Conservation (phyloP, 192 early-diverging fungal species). For the Chytriomyces sp. region DNA sequence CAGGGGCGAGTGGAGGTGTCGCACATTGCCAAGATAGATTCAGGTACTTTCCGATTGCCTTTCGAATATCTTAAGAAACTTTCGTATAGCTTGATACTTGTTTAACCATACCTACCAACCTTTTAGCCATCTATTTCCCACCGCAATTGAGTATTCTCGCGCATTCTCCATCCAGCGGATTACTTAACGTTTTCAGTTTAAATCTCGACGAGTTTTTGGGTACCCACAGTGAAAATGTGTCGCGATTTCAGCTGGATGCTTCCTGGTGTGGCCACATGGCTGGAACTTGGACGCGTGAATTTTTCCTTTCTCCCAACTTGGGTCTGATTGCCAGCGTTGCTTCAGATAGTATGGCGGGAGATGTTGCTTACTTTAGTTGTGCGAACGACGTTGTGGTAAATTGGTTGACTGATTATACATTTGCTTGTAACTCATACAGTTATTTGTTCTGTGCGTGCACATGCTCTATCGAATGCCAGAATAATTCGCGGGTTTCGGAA, state of each 20-base stretch:
- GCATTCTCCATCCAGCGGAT: constrained; percentile 59
- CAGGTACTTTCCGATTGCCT: constrained; percentile 28
- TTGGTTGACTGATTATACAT: too few relatives aligned
- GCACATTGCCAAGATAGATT: constrained; percentile 50
- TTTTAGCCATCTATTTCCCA: constrained; percentile 48
- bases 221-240: constrained; percentile 52
- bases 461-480: too few relatives aligned
- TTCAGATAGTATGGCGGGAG: too few relatives aligned
- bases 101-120: background rate
- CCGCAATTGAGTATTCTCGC: constrained; percentile 70
- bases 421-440: too few relatives aligned
- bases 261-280: constrained; percentile 71
- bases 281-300: too few relatives aligned
- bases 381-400: too few relatives aligned
- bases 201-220: constrained; percentile 82
- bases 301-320: too few relatives aligned
- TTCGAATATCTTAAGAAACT: background rate
- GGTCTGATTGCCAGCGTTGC: too few relatives aligned
- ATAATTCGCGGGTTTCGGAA: too few relatives aligned
- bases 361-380: too few relatives aligned
- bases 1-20: constrained; percentile 53
- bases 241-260: constrained; percentile 62
- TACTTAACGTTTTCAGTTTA: constrained; percentile 70
- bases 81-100: background rate
- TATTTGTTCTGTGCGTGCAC: too few relatives aligned